Evolutionary conservation across 345 rosid species (phyloP), one percentile per base, ranked within the genome.

Genomic region (Anacardium occidentale): DNA sequence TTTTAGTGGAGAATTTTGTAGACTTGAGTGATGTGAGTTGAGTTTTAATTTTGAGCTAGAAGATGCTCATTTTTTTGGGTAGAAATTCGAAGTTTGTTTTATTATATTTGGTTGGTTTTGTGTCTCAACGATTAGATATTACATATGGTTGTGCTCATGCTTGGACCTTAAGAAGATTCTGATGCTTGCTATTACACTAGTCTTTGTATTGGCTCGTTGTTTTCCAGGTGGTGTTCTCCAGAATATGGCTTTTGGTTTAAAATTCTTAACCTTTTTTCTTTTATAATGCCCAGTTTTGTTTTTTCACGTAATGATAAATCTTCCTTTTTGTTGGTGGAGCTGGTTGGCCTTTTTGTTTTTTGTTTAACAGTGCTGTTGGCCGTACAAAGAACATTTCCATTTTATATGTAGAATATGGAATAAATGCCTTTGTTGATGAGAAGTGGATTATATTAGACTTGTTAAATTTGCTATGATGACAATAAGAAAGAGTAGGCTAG

Each of bases 271-370:
- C 32, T 9, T 66, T 79, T 78, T 54, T 18, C 53, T 58, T 66
- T 83, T 56, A 44, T 70, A 44, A 52, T 74, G 82, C 72, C 64
- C 92, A 72, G 75, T 77, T 79, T 74, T 85, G 84, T 83, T 78
- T 86, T 82, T 86, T 83, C 89, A 78, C 92, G 73, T 72, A 85
- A 64, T 70, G 76, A 26, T 72, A 80, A 29, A 83, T 76, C 80
- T 75, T 78, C 82, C 73, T 74, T 76, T 76, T 76, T 61, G 57
- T 64, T 79, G 75, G 73, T 85, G 80, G 72, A 83, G 74, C 79
- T 72, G 74, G 73, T 77, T 56, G 66, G 34, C 40, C 73, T 64
- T 64, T 66, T 70, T 72, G 60, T 54, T 75, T 42, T 69, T 69
- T 44, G 48, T 68, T 77, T 7, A 51, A 55, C 42, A 21, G 78